These are phyloP conservation scores for Rhizopogon salebrosus DNA, from an alignment of 768 basidiomycete species.

Conservation along the genomic window DNA sequence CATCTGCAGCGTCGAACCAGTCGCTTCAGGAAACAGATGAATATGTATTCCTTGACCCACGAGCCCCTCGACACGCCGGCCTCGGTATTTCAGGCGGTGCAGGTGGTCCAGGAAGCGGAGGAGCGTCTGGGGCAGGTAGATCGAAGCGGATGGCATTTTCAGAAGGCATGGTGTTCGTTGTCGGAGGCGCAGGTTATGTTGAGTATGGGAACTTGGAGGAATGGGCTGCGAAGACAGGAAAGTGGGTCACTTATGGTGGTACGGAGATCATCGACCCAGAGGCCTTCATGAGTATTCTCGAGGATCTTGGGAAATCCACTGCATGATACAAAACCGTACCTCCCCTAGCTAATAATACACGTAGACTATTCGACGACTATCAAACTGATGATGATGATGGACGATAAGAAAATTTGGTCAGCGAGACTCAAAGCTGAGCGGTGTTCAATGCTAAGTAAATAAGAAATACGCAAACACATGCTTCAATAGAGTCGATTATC, in stretches of 20 bases:
- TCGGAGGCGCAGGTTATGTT: constrained; percentile 95
- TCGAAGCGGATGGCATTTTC: constrained; percentile 68
- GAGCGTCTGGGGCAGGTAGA: constrained; percentile 31
- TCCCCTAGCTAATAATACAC: background rate
- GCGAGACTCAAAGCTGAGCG: background rate
- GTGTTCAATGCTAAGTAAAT: background rate
- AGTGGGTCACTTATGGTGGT: constrained; percentile 88
- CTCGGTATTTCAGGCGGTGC: constrained; percentile 42
- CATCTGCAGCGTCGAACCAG: constrained; percentile 87
- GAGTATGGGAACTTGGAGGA: constrained; percentile 96
- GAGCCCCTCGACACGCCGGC: constrained; percentile 58
- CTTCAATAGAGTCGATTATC: background rate
- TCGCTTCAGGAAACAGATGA: constrained; percentile 97
- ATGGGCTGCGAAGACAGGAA: constrained; percentile 81
- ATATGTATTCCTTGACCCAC: constrained; percentile 90
- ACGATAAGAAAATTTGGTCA: background rate
- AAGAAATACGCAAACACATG: background rate
- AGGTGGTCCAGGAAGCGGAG: constrained; percentile 37
- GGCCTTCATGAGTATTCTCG: constrained; percentile 73
- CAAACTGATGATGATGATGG: no score
- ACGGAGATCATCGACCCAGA: constrained; percentile 92
- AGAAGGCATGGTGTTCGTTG: constrained; percentile 89
- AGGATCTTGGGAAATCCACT: constrained; percentile 48
- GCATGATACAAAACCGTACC: constrained; percentile 15
- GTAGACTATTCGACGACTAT: background rate